These are phyloP conservation scores for Pyrenochaeta sp. DNA, from an alignment of 2,329 filamentous ascomycete species.

Conservation along the genomic window DNA sequence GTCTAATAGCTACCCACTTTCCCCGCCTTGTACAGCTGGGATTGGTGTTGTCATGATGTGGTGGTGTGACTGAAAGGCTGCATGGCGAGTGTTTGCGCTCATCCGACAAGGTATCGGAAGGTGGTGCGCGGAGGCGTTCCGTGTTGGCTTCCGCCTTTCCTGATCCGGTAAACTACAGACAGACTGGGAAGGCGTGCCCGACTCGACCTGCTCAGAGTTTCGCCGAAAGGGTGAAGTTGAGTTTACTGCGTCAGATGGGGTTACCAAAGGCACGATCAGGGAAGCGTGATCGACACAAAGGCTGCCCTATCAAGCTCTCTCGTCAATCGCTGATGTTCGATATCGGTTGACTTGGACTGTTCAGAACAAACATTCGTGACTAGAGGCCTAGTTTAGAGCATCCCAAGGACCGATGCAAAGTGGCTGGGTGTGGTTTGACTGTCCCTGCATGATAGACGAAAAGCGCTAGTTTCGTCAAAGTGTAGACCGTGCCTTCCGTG, in stretches of 20 bases:
- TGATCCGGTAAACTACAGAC: conserved; percentile 14
- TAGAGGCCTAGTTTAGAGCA: background rate
- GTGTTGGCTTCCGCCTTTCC: conserved; percentile 17
- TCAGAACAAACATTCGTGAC: background rate
- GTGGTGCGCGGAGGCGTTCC: conserved; percentile 24
- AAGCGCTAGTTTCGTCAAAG: background rate
- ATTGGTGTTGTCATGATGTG: conserved; percentile 14
- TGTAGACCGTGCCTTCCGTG: background rate
- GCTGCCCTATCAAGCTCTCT: background rate
- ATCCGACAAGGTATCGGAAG: conserved; percentile 35
- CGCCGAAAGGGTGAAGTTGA: background rate
- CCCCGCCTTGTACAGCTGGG: conserved; percentile 15
- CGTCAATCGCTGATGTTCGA: background rate
- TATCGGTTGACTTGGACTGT: background rate
- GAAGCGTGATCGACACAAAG: background rate
- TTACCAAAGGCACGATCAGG: background rate
- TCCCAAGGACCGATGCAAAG: background rate
- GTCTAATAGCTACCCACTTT: conserved; percentile 14
- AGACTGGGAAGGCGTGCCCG: background rate
- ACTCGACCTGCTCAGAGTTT: background rate
- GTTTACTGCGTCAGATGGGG: background rate
- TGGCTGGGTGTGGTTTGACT: background rate
- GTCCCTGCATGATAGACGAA: background rate
- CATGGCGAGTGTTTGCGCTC: conserved; percentile 30
- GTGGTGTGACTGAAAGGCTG: conserved; percentile 26